Evolutionary conservation across 2,329 filamentous ascomycete genomes (phyloP).

Genomic region (Zymoseptoria ardabiliae): DNA sequence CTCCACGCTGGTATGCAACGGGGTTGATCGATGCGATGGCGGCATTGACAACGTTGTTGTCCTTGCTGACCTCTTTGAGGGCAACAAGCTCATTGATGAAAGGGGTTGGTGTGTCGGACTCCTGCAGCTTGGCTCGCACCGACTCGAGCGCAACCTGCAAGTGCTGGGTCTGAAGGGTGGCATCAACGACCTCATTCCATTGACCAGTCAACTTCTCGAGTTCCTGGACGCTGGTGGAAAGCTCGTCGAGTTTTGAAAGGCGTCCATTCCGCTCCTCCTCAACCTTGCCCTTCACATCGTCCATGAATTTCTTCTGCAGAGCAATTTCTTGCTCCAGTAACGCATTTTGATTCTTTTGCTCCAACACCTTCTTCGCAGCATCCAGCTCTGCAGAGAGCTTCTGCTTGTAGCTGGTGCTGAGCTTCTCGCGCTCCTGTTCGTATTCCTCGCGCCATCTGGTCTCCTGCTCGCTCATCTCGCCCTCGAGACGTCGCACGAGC

Average conservation of each 20-base stretch:
- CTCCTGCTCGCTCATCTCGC: constrained; percentile 74
- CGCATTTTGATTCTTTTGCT: constrained; percentile 75
- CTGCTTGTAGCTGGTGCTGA: constrained; percentile 70
- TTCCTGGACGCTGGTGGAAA: constrained; percentile 69
- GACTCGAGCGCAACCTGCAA: constrained; percentile 93
- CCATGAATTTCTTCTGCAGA: constrained; percentile 76
- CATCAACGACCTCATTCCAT: constrained; percentile 86
- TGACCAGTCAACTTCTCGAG: constrained; percentile 80
- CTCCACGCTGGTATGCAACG: constrained; percentile 81
- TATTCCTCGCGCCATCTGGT: constrained; percentile 80
- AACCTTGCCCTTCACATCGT: constrained; percentile 70
- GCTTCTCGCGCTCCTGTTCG: constrained; percentile 73
- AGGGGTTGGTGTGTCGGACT: constrained; percentile 62
- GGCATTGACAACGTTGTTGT: constrained; percentile 72
- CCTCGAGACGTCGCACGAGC: constrained; percentile 80
- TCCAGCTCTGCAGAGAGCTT: constrained; percentile 73
- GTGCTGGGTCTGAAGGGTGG: constrained; percentile 89
- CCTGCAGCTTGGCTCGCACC: constrained; percentile 74
- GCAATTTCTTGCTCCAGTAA: constrained; percentile 85
- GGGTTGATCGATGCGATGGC: constrained; percentile 97
- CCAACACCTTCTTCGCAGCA: constrained; percentile 69
- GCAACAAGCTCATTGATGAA: constrained; percentile 91
- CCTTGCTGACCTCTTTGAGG: constrained; percentile 80
- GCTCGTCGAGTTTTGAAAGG: constrained; percentile 74
- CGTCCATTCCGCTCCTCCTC: constrained; percentile 83